Conservation (phyloP, 2,329 filamentous ascomycete genomes). For the Penicillium paneum region DNA sequence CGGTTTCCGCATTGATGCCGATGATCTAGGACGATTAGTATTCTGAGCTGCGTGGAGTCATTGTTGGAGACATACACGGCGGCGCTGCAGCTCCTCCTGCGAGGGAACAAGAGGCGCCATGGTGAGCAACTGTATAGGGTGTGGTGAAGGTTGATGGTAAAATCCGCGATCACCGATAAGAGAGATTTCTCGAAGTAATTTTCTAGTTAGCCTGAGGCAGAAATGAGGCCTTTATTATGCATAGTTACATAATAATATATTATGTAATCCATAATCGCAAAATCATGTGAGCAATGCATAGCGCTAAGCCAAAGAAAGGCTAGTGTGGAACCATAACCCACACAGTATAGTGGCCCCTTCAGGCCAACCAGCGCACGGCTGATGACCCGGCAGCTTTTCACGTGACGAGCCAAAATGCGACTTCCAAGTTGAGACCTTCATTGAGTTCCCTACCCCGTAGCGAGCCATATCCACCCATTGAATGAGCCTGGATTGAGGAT, state of each 20-base stretch:
- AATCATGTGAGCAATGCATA: neutral
- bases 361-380: conserved; percentile 34
- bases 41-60: neutral
- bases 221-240: conserved; percentile 19
- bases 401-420: conserved; percentile 38
- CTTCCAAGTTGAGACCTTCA: conserved; percentile 30
- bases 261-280: neutral
- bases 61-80: conserved; percentile 37
- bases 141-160: conserved; percentile 18
- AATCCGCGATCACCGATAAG: conserved; percentile 26
- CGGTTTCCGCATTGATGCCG: conserved; percentile 82
- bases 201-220: conserved; percentile 32
- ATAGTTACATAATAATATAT: neutral
- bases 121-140: conserved; percentile 11
- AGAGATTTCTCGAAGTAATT: conserved; percentile 34
- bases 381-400: conserved; percentile 38
- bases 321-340: neutral
- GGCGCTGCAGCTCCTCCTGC: conserved; percentile 43
- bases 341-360: conserved; percentile 17
- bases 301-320: neutral
- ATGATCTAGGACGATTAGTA: conserved; percentile 60
- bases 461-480: conserved; percentile 32
- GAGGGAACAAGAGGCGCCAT: conserved; percentile 46
- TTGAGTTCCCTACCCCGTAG: conserved; percentile 30
- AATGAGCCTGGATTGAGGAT: conserved; percentile 39